These are phyloP conservation scores for Cladorrhinum sp. DNA, from an alignment of 2,329 filamentous ascomycete genomes.

Conservation along the genomic window DNA sequence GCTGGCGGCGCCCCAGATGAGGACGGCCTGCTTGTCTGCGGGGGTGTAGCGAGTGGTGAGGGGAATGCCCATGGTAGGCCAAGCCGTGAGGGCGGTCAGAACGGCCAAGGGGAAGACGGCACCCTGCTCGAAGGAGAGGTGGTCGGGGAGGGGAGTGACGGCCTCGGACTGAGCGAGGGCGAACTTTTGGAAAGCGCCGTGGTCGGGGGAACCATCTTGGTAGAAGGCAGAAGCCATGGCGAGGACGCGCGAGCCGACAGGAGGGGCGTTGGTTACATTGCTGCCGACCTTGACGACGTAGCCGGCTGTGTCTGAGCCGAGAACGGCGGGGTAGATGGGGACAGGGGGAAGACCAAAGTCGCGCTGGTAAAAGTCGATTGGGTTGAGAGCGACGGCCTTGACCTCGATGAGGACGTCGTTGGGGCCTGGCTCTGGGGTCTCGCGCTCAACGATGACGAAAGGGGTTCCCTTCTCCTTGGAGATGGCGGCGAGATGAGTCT, in stretches of 20 bases:
- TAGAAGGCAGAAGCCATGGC: conserved; percentile 10
- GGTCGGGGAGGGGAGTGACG: conserved; percentile 10
- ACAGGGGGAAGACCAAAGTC: conserved; percentile 2
- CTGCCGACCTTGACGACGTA: neutral
- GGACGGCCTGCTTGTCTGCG: conserved; percentile 9
- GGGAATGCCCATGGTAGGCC: conserved; percentile 9
- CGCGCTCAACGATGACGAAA: neutral
- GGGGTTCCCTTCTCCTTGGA: conserved; percentile 5
- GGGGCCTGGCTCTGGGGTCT: conserved; percentile 12
- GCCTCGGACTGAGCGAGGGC: conserved; percentile 5
- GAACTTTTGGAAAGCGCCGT: conserved; percentile 18
- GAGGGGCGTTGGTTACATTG: conserved; percentile 5
- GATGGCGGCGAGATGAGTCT: conserved; percentile 9
- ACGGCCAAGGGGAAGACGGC: conserved; percentile 5
- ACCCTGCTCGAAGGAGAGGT: conserved; percentile 11
- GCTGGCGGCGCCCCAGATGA: conserved; percentile 18
- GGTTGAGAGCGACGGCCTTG: conserved; percentile 17
- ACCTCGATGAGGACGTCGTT: conserved; percentile 16
- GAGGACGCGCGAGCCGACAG: conserved; percentile 3
- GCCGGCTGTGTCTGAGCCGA: conserved; percentile 1
- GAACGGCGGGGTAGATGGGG: conserved; percentile 3
- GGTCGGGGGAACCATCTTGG: conserved; percentile 12
- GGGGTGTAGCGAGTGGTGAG: conserved; percentile 5
- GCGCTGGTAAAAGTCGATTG: conserved; percentile 10
- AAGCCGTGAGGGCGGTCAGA: conserved; percentile 10